phyloP scores from a whole-genome alignment of 2,329 filamentous ascomycete genomes.

The Pseudocercospora fijiensis region DNA sequence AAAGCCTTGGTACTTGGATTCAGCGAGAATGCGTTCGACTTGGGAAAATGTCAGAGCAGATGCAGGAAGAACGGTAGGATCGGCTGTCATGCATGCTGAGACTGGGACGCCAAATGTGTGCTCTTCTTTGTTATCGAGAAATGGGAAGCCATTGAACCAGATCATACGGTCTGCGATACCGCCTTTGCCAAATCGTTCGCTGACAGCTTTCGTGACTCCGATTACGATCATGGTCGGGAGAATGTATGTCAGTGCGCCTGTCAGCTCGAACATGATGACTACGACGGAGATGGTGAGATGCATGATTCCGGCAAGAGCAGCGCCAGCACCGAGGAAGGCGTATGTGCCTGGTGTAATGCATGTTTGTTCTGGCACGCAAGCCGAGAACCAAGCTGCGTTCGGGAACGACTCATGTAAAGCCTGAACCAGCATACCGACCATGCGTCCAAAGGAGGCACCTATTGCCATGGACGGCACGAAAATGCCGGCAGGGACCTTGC shows the following conservation, averaged over 20 bases:
- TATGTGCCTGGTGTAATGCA: constrained; percentile 98
- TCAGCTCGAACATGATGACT: constrained; percentile 99
- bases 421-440: constrained; percentile 92
- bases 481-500: constrained; percentile 95
- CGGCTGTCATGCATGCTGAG: constrained; percentile 74
- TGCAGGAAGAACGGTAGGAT: constrained; percentile 71
- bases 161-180: constrained; percentile 98
- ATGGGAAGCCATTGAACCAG: constrained; percentile 96
- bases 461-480: constrained; percentile 99
- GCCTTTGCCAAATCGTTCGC: constrained; percentile 87
- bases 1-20: constrained; percentile 87
- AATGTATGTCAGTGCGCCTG: constrained; percentile 95
- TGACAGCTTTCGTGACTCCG: constrained; percentile 90
- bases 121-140: constrained; percentile 95
- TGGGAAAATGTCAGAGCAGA: constrained; percentile 72
- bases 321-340: constrained; percentile 88
- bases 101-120: constrained; percentile 95
- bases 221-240: constrained; percentile 99
- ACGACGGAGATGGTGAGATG: constrained; percentile 95
- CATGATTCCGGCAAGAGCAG: constrained; percentile 94
- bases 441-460: constrained; percentile 88
- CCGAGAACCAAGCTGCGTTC: constrained; percentile 76
- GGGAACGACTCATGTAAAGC: constrained; percentile 83
- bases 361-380: constrained; percentile 85
- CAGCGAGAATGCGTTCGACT: constrained; percentile 71